Conservation (phyloP, 2,329 filamentous ascomycete genomes). For the Myriangium duriaei region DNA sequence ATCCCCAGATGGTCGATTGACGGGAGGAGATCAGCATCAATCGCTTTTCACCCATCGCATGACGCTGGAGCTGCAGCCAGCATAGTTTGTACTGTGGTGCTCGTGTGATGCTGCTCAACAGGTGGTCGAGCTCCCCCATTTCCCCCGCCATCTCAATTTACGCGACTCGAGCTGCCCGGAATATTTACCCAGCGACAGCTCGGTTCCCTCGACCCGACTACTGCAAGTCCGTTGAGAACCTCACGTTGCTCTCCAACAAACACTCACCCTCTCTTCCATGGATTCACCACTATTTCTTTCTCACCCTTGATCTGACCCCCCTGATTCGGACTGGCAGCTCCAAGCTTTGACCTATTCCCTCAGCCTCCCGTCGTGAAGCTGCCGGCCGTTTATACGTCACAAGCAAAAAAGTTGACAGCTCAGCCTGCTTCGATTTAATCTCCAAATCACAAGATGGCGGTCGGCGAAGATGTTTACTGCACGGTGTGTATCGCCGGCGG, state of each 20-base stretch:
- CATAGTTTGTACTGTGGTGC: too few species aligned
- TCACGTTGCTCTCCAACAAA: background rate
- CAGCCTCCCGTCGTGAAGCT: too few species aligned
- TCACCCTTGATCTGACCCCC: background rate
- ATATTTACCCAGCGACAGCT: background rate
- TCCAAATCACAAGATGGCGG: slow-evolving; percentile 14
- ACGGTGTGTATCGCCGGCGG: slow-evolving; percentile 38
- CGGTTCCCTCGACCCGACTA: background rate
- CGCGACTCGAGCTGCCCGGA: slow-evolving; percentile 3
- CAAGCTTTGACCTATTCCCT: background rate
- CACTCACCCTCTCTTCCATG: background rate
- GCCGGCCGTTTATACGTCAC: background rate
- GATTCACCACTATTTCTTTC: background rate
- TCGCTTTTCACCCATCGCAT: too few species aligned
- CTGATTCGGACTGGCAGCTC: background rate
- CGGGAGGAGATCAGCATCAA: too few species aligned
- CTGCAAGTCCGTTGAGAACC: background rate
- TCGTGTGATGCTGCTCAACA: too few species aligned
- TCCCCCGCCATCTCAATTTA: slow-evolving; percentile 9
- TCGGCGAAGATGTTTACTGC: slow-evolving; percentile 50
- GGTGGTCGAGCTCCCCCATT: too few species aligned
- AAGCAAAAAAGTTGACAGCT: background rate
- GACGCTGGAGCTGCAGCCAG: too few species aligned
- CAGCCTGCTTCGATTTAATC: background rate
- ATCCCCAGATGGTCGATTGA: too few species aligned